A percentile compares a stretch with the other conserved stretches of the same genome.
Conservation (phyloP, 2,329 filamentous ascomycete species). For the Alternaria solani region DNA sequence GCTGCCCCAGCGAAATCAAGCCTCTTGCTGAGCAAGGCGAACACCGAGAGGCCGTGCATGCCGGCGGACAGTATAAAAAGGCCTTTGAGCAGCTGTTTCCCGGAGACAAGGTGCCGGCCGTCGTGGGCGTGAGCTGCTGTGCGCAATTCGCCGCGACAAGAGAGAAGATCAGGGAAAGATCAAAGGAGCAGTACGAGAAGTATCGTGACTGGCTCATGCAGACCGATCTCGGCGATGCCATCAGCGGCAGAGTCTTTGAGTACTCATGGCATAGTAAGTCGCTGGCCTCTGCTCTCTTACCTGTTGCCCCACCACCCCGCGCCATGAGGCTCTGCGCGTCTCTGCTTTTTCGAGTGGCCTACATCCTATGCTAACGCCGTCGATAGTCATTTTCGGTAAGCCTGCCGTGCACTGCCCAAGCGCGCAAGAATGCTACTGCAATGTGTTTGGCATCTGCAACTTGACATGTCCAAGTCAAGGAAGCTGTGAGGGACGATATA, state of each 20-base stretch:
- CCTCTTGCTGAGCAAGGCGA: conserved; percentile 54
- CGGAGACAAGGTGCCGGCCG: conserved; percentile 49
- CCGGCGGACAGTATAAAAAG: conserved; percentile 58
- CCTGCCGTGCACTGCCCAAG: conserved; percentile 65
- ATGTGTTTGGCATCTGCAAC: conserved; percentile 69
- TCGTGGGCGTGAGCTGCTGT: conserved; percentile 62
- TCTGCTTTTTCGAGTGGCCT: neutral
- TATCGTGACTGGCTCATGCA: conserved; percentile 60
- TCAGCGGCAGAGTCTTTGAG: conserved; percentile 64
- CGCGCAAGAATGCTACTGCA: conserved; percentile 71
- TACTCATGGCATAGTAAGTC: conserved; percentile 67
- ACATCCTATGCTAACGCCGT: conserved; percentile 24
- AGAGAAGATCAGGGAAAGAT: conserved; percentile 56
- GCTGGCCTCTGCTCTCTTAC: neutral
- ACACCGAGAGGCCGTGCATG: conserved; percentile 55
- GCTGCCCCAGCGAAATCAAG: conserved; percentile 61
- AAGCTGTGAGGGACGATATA: conserved; percentile 66
- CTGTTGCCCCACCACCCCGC: neutral
- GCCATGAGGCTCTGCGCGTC: conserved; percentile 4
- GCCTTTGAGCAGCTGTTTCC: conserved; percentile 62
- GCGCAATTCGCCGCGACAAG: conserved; percentile 63
- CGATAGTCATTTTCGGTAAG: conserved; percentile 50
- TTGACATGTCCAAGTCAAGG: conserved; percentile 53
- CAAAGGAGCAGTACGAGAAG: conserved; percentile 58
- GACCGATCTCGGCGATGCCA: conserved; percentile 57